These are phyloP conservation scores for Fusarium caatingaense DNA, from an alignment of 2,329 filamentous ascomycete genomes.

Conservation along the genomic window DNA sequence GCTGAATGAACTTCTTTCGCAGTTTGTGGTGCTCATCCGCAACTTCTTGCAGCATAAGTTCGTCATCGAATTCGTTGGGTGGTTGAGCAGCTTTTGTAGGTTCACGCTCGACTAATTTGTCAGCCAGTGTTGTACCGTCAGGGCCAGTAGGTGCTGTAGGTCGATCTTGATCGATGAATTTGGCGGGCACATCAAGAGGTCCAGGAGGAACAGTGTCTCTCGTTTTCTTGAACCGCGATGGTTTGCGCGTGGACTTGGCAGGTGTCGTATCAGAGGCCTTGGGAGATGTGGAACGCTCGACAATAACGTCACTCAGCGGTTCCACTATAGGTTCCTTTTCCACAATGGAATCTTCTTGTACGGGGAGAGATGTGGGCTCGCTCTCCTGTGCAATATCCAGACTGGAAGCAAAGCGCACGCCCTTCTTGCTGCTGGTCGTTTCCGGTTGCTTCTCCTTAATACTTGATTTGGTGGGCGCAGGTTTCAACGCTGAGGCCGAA, in stretches of 20 bases:
- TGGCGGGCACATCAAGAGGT: conserved; percentile 58
- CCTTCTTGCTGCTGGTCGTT: conserved; percentile 65
- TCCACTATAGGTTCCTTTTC: conserved; percentile 54
- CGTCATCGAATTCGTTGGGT: conserved; percentile 75
- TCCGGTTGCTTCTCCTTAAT: conserved; percentile 47
- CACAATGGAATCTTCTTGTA: conserved; percentile 24
- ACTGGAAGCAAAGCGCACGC: conserved; percentile 81
- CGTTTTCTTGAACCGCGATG: conserved; percentile 65
- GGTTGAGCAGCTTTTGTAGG: conserved; percentile 45
- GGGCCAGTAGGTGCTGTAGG: conserved; percentile 61
- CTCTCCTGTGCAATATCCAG: conserved; percentile 73
- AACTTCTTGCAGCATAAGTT: conserved; percentile 79
- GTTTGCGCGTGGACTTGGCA: conserved; percentile 53
- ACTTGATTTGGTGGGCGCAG: conserved; percentile 49
- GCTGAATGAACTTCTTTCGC: conserved; percentile 84
- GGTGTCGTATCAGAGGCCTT: conserved; percentile 47
- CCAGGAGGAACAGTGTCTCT: conserved; percentile 52
- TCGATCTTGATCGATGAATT: conserved; percentile 53
- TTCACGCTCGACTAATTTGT: conserved; percentile 68
- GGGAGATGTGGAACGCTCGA: conserved; percentile 57
- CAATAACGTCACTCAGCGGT: conserved; percentile 62
- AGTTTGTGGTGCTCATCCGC: conserved; percentile 84
- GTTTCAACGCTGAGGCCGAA: conserved; percentile 32
- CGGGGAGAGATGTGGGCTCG: conserved; percentile 32
- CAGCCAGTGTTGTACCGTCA: conserved; percentile 67